Evolutionary conservation across 331 rosid species (phyloP), one percentile per base, ranked within the genome.

Genomic region (Cucumis variabilis): DNA sequence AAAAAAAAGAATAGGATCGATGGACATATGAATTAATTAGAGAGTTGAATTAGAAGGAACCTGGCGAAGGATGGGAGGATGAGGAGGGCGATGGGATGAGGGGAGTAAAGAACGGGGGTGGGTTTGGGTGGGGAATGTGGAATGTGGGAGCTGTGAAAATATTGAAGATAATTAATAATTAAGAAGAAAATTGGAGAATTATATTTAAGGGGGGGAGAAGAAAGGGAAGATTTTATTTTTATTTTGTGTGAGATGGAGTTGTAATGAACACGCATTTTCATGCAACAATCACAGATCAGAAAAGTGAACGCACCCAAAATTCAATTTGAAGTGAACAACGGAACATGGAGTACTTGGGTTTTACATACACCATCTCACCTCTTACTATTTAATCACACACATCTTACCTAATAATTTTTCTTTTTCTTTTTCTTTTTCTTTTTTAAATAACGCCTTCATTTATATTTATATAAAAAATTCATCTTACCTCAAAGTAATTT

Each of bases 61-160:
- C 96, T 93, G 83, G 94, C 90, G 87, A 93, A 33, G 87, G 92
- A 90, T 93, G 90, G 87, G 87, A 95, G 88, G 96, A 95, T 93
- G 23, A 15, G 65, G 37, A 16, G 13, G 84, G 44, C 44, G 84
- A 24, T 11, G 12, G n/a, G 53, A 5, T 37, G 41, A 4, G 4
- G 41, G 41, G 41, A 37, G 41, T 37, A 37, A 37, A 37, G 41
- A 37, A 37, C 5, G 6, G 41, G 41, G 41, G 41, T 2, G 3
- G 44, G 44, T 37, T 37, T 37, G 44, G 44, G 44, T 37, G 44
- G 44, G 41, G n/a, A n/a, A n/a, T n/a, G n/a, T n/a, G 37, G 44
- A 37, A 37, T 37, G 44, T 37, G 44, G 44, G 44, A 37, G 44
- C 44, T 37, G 80, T 10, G 1, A 21, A 41, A 74, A 20, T 1